Evolutionary conservation across 164 flowering plant genomes (phyloP).

Genomic region (Nymphaea thermarum): DNA sequence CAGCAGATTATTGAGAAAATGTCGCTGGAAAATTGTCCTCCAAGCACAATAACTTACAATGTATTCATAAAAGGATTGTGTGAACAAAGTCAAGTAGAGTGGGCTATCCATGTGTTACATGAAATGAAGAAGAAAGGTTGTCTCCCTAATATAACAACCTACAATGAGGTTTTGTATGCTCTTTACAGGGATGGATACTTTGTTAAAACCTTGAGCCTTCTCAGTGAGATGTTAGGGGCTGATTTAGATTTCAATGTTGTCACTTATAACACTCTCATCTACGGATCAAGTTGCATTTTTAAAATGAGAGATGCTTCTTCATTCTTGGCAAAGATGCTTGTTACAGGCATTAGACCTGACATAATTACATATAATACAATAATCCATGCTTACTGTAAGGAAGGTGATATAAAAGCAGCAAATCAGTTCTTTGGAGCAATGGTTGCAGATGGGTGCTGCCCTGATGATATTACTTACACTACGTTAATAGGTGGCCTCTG

Average conservation of each 20-base stretch:
- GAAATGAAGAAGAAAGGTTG: constrained; percentile 49
- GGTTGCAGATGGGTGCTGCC: constrained; percentile 21
- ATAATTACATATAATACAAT: constrained; percentile 39
- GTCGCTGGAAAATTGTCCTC: constrained; percentile 45
- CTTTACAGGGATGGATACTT: constrained; percentile 30
- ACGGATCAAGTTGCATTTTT: constrained; percentile 37
- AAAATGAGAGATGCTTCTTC: constrained; percentile 32
- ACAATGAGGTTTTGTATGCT: constrained; percentile 60
- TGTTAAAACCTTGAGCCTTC: constrained; percentile 28
- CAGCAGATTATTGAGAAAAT: constrained; percentile 41
- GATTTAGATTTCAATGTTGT: constrained; percentile 33
- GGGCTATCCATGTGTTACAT: constrained; percentile 39
- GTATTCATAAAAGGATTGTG: constrained; percentile 60
- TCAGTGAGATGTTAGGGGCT: constrained; percentile 36
- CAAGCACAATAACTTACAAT: constrained; percentile 57
- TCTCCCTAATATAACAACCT: constrained; percentile 44
- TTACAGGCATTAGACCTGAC: constrained; percentile 51
- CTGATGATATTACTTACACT: constrained; percentile 49
- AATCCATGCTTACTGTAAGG: constrained; percentile 54
- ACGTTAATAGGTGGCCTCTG: constrained; percentile 55
- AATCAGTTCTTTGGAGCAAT: constrained; percentile 28
- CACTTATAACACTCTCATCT: constrained; percentile 50
- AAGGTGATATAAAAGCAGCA: constrained; percentile 34
- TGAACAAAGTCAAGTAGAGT: constrained; percentile 31
- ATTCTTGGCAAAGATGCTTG: constrained; percentile 53